These are phyloP conservation scores for Stagonosporopsis rhizophila DNA, from an alignment of 2,329 filamentous ascomycete genomes.

Conservation along the genomic window DNA sequence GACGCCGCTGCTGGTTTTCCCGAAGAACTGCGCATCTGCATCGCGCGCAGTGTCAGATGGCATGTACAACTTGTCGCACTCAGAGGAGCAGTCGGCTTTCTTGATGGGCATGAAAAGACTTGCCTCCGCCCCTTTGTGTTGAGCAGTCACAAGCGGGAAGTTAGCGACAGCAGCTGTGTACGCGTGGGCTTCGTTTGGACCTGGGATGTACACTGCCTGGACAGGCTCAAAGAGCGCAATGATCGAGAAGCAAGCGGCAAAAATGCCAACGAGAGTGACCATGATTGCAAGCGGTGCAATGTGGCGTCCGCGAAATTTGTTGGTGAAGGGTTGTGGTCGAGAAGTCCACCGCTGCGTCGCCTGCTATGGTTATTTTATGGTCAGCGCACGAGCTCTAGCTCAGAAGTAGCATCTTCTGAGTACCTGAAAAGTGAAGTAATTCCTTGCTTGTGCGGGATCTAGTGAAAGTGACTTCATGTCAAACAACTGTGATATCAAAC, in stretches of 20 bases:
- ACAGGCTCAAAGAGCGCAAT: slow-evolving; percentile 6
- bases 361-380: not conserved
- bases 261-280: not conserved
- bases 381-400: not conserved
- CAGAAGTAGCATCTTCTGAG: no score
- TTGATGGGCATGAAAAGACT: slow-evolving; percentile 35
- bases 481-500: not conserved
- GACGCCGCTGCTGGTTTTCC: slow-evolving; percentile 23
- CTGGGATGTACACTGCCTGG: slow-evolving; percentile 22
- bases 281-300: slow-evolving; percentile 10
- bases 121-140: slow-evolving; percentile 23
- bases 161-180: slow-evolving; percentile 27
- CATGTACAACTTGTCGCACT: slow-evolving; percentile 34
- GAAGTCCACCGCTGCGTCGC: slow-evolving; percentile 5
- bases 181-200: slow-evolving; percentile 21
- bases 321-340: slow-evolving; percentile 5
- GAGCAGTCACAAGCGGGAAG: slow-evolving; percentile 18
- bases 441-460: not conserved
- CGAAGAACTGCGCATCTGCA: slow-evolving; percentile 33
- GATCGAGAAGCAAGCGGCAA: slow-evolving; percentile 1
- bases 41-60: slow-evolving; percentile 22
- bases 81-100: slow-evolving; percentile 13
- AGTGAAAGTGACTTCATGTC: slow-evolving; percentile 7
- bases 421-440: slow-evolving; percentile 6
- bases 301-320: not conserved